These are phyloP conservation scores for Linnemannia elongata DNA, from an alignment of 192 early-diverging fungal species.

Conservation along the genomic window DNA sequence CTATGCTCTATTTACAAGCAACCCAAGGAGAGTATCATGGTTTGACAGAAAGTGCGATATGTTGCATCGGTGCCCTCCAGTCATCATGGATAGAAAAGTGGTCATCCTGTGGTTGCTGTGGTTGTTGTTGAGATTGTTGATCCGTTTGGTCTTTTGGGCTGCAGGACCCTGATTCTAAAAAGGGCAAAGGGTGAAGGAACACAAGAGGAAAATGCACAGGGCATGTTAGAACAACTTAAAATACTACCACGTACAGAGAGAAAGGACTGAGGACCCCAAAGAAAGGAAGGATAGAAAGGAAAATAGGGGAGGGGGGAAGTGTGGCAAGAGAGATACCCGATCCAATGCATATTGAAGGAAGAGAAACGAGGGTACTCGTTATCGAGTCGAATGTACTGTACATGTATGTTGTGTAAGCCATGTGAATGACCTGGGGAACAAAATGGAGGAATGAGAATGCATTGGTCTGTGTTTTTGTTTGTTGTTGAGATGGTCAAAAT, in stretches of 20 bases:
- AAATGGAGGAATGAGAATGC: not conserved
- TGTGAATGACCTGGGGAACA: not conserved
- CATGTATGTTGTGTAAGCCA: not conserved
- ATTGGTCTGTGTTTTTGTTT: not conserved
- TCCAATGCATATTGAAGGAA: not conserved
- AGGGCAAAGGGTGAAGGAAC: not conserved
- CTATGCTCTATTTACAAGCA: not conserved
- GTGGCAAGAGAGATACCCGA: not conserved
- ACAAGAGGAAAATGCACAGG: constrained; percentile 4
- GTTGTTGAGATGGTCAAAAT: not conserved
- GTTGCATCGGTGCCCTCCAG: constrained; percentile 17
- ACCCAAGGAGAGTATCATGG: not conserved
- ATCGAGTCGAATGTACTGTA: not conserved
- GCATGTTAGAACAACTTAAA: constrained; percentile 16
- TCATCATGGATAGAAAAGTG: not conserved
- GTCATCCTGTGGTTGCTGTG: not conserved
- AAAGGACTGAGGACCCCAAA: not conserved
- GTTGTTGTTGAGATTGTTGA: constrained; percentile 1
- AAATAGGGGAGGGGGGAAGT: not conserved
- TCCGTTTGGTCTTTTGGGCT: not conserved
- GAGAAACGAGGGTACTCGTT: not conserved
- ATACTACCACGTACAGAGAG: not conserved
- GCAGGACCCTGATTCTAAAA: constrained; percentile 28
- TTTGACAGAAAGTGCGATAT: not conserved
- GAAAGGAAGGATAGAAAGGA: not conserved